Evolutionary conservation across 2,329 filamentous ascomycete species (phyloP).

Genomic region (Hypoxylon sp.): DNA sequence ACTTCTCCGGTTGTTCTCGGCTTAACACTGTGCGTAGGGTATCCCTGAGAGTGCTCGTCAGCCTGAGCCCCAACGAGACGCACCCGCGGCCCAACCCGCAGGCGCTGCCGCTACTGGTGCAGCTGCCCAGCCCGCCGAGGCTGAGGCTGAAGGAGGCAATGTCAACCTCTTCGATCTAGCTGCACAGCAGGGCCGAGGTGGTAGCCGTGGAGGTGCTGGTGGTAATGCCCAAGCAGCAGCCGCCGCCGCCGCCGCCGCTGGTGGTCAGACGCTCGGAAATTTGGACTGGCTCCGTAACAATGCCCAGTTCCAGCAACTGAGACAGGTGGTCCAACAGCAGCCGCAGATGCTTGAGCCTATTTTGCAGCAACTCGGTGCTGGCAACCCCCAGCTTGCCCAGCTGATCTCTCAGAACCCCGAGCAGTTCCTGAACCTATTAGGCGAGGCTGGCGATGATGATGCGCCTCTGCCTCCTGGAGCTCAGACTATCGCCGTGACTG

Average conservation of each 20-base stretch:
- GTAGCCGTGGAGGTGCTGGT: constrained; percentile 60
- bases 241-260: constrained; percentile 63
- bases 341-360: constrained; percentile 99
- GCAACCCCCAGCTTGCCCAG: constrained; percentile 94
- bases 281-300: constrained; percentile 96
- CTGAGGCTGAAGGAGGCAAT: constrained; percentile 66
- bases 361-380: constrained; percentile 92
- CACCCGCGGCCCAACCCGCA: constrained; percentile 55
- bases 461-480: constrained; percentile 88
- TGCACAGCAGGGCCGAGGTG: constrained; percentile 76
- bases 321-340: constrained; percentile 96
- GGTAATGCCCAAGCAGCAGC: constrained; percentile 59
- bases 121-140: constrained; percentile 58
- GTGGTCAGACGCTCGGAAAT: constrained; percentile 72
- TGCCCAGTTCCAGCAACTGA: constrained; percentile 96
- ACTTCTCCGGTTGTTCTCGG: background rate
- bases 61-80: constrained; percentile 70
- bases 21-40: constrained; percentile 68
- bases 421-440: constrained; percentile 90
- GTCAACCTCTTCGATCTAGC: constrained; percentile 96
- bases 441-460: constrained; percentile 89
- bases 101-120: constrained; percentile 62
- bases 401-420: constrained; percentile 93
- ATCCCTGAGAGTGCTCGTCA: constrained; percentile 89
- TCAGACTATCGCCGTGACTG: constrained; percentile 90